A percentile compares a stretch with the other conserved stretches of the same genome.
Evolutionary conservation across 306 rosid genomes (phyloP).

Genomic region (Oemleria cerasiformis): DNA sequence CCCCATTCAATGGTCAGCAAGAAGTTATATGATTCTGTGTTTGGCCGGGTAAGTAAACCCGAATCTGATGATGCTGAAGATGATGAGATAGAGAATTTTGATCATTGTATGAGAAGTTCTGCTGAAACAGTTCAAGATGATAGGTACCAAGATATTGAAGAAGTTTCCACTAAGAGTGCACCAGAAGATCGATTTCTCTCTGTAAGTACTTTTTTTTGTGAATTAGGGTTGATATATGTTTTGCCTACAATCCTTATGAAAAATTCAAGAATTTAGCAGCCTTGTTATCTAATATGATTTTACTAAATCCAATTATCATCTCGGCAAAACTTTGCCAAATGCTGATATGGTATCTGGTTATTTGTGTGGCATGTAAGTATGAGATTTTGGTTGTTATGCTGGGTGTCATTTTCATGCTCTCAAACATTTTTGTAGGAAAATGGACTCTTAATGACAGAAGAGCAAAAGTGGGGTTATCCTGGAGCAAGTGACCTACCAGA

Average conservation of each 20-base stretch:
- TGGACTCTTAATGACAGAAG: conserved; percentile 27
- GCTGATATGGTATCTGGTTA: background rate
- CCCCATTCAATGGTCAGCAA: conserved; percentile 68
- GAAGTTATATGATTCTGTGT: conserved; percentile 64
- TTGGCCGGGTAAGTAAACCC: conserved; percentile 35
- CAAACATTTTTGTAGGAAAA: conserved; percentile 32
- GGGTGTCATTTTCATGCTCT: background rate
- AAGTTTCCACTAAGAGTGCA: conserved; percentile 33
- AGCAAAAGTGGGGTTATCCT: conserved; percentile 35
- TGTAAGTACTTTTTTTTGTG: conserved; percentile 35
- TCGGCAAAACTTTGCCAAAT: background rate
- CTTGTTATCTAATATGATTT: background rate
- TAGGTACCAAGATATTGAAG: conserved; percentile 38
- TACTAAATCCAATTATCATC: background rate
- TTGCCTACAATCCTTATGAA: too few species aligned
- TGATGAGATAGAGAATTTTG: conserved; percentile 27
- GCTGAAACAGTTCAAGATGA: conserved; percentile 34
- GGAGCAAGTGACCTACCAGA: conserved; percentile 14
- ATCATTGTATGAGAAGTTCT: conserved; percentile 28
- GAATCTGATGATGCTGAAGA: conserved; percentile 35
- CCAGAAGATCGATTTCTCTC: conserved; percentile 30
- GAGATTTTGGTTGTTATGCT: background rate
- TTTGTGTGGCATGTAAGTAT: background rate
- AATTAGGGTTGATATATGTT: background rate
- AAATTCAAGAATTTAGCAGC: background rate